Evolutionary conservation across 2,329 filamentous ascomycete species (phyloP).

Genomic region (Nemania sp.): DNA sequence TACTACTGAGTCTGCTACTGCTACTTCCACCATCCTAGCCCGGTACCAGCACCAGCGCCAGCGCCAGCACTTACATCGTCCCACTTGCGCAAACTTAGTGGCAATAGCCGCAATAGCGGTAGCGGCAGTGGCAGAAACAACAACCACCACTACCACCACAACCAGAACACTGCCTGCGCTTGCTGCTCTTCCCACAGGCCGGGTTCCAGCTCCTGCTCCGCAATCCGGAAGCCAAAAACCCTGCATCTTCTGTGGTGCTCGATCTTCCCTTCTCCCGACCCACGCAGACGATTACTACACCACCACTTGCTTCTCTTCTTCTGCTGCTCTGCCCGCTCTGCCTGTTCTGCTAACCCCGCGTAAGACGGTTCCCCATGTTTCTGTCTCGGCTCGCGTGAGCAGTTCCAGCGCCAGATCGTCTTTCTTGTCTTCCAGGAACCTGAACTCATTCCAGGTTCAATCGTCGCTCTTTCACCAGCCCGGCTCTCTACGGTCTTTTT

Average conservation of each 20-base stretch:
- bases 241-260: conserved; percentile 38
- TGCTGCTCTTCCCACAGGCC: conserved; percentile 2
- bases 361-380: conserved; percentile 28
- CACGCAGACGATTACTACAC: conserved; percentile 37
- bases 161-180: too few relatives aligned
- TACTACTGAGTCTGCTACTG: not conserved
- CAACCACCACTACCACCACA: not conserved
- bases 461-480: conserved; percentile 33
- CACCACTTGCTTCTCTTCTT: conserved; percentile 28
- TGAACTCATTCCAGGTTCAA: conserved; percentile 27
- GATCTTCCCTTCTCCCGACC: conserved; percentile 34
- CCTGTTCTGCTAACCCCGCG: conserved; percentile 36
- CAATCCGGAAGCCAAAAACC: conserved; percentile 45
- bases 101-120: not conserved
- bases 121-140: not conserved
- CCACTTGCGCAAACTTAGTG: not conserved
- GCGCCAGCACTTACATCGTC: not conserved
- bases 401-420: conserved; percentile 25
- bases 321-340: too few relatives aligned
- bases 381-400: conserved; percentile 26
- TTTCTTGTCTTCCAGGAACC: conserved; percentile 13
- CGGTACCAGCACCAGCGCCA: too few relatives aligned
- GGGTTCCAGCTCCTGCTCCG: conserved; percentile 34
- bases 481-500: conserved; percentile 52
- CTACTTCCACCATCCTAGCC: not conserved